Conservation (phyloP, 2,329 filamentous ascomycete genomes). For the Phaeosphaeria sp. region DNA sequence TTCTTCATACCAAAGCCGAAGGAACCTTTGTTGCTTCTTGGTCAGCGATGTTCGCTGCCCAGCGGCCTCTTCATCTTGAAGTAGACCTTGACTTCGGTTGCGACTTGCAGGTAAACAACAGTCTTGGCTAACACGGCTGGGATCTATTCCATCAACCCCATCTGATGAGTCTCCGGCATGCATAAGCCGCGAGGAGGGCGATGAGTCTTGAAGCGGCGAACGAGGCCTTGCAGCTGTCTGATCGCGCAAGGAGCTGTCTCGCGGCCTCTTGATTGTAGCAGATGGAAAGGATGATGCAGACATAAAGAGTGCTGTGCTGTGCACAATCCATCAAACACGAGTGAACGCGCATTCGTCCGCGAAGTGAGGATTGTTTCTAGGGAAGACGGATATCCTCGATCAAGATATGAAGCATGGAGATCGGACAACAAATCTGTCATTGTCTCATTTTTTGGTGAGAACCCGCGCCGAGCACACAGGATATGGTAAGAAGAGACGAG, state of each 20-base stretch:
- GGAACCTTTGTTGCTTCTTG: slow-evolving; percentile 19
- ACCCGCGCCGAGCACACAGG: neutral
- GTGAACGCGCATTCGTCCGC: neutral
- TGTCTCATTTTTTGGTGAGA: too few relatives aligned
- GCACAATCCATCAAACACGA: neutral
- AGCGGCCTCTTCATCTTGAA: neutral
- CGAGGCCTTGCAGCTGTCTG: neutral
- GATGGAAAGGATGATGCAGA: neutral
- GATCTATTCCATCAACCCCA: neutral
- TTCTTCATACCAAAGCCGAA: slow-evolving; percentile 19
- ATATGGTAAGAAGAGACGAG: neutral
- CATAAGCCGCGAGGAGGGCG: neutral
- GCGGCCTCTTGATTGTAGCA: neutral
- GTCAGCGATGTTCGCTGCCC: neutral
- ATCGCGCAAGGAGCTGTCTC: neutral
- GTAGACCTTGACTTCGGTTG: neutral
- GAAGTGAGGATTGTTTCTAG: neutral
- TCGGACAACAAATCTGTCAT: too few relatives aligned
- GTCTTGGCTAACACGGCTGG: neutral
- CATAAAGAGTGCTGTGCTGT: neutral
- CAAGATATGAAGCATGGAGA: neutral
- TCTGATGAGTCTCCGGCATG: neutral
- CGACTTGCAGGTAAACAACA: neutral
- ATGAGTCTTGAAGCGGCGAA: neutral
- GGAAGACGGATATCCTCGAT: neutral